phyloP scores from a whole-genome alignment of 2,329 filamentous ascomycete species.

The Aschersonia sp. region DNA sequence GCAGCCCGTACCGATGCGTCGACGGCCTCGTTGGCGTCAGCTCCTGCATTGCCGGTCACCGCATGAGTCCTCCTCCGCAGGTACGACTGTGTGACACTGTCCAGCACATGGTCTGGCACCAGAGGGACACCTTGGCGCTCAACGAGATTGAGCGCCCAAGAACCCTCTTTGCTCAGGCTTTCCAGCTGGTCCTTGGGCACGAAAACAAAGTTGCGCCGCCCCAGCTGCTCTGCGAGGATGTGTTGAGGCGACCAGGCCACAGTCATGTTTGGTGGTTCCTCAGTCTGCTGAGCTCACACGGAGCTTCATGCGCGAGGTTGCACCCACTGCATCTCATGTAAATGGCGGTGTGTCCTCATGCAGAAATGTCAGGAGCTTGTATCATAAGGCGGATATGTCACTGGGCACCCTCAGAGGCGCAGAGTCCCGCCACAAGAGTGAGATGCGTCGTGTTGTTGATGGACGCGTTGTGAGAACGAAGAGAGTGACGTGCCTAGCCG shows the following conservation, averaged over 20 bases:
- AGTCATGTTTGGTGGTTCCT: constrained; percentile 11
- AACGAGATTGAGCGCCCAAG: constrained; percentile 20
- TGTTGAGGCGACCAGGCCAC: constrained; percentile 9
- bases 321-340: not conserved
- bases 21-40: not conserved
- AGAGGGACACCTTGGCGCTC: constrained; percentile 12
- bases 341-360: not conserved
- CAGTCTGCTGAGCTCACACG: no score
- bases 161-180: constrained; percentile 18
- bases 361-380: no score
- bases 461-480: not conserved
- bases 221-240: constrained; percentile 11
- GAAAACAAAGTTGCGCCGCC: constrained; percentile 12
- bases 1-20: not conserved
- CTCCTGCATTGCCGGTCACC: not conserved
- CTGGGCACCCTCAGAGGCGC: not conserved
- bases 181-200: constrained; percentile 24
- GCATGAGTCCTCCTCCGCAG: not conserved
- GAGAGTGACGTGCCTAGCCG: not conserved
- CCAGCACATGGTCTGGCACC: constrained; percentile 20
- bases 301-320: no score
- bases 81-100: constrained; percentile 14
- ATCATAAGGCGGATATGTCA: not conserved
- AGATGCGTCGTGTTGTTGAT: not conserved
- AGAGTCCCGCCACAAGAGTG: not conserved